Percentiles rank a stretch among this genome's conserved stretches.
Conservation (phyloP, 2,329 filamentous ascomycete species). For the Aureobasidium melanogenum region DNA sequence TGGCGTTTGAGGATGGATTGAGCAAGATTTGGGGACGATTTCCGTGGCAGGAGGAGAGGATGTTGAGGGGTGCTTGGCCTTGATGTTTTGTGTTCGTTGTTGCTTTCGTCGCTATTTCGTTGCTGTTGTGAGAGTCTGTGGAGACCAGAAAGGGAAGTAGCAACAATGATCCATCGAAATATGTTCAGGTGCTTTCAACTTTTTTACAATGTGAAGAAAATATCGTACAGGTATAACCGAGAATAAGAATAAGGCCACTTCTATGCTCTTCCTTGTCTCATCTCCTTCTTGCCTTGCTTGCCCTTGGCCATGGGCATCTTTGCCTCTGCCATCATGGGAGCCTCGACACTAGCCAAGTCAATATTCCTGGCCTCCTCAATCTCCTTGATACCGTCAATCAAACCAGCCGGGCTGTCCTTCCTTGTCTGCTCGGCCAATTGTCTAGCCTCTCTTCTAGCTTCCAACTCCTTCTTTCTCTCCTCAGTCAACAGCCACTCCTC, state of each 20-base stretch:
- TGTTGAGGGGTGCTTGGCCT: constrained; percentile 15
- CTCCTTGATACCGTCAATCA: constrained; percentile 13
- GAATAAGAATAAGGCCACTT: not conserved
- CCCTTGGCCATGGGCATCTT: constrained; percentile 20
- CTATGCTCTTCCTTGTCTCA: constrained; percentile 4
- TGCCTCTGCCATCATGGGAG: constrained; percentile 25
- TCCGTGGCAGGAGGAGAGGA: constrained; percentile 16
- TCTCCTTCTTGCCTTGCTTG: constrained; percentile 22
- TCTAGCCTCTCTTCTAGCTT: constrained; percentile 47
- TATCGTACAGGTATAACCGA: not conserved
- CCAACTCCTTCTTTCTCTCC: constrained; percentile 57
- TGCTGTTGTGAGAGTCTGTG: no score
- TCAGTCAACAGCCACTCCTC: constrained; percentile 72
- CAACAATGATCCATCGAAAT: not conserved
- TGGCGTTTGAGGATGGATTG: constrained; percentile 16
- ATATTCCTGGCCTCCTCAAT: constrained; percentile 17
- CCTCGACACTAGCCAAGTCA: constrained; percentile 18
- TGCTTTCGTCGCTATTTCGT: not conserved
- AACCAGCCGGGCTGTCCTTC: constrained; percentile 26
- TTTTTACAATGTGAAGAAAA: not conserved
- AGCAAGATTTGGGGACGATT: constrained; percentile 19
- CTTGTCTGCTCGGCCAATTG: constrained; percentile 47
- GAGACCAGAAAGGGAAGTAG: not conserved
- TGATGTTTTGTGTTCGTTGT: not conserved
- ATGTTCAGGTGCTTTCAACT: not conserved